Base-by-base conservation (phyloP, 371 early-diverging fungal genomes). In the Rhizopus microsporus region DNA sequence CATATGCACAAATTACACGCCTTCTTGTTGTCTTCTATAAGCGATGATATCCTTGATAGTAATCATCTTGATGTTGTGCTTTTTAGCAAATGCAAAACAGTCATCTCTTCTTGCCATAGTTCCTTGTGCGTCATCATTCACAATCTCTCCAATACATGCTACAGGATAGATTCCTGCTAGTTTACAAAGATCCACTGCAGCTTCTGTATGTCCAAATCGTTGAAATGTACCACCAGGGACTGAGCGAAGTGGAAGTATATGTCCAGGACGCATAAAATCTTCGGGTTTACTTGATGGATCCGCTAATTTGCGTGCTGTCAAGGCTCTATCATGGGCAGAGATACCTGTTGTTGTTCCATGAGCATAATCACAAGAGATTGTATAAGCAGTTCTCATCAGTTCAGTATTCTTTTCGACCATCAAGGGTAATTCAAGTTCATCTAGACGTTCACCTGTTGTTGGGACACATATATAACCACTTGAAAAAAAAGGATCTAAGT, bases 141-240 rank as follows among this genome's bases (percentile, higher is more conserved):
- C 90, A 38, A 94, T 89, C 72, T 98, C 97, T 63, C 92, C 91
- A 51, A 98, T 93, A 34, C 93, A 95, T 1, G 92, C 95, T 0
- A 89, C 95, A 12, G 90, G 91, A 35, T 78, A 76, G 45, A 90
- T 62, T 0, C 91, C 91, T 0, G 96, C 88, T 51, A 98, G 75
- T 58, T 85, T 82, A 66, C 93, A 92, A 46, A 96, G 77, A 69
- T 98, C 98, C 48, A 96, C 84, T 4, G 86, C 85, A 6, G 97
- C 96, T 65, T 98, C 98, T 10, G 97, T 98, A 61, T 98, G 98
- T 0, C 98, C 97, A 8, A 88, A 82, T 8, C 97, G 88, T 48
- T 79, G 74, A 42, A 96, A 67, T 2, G 92, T 88, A 1, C 97
- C 96, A 37, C 88, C 89, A 34, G 81, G 80, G 17, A 84, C 83